Evolutionary conservation across 495 filamentous ascomycete genomes (phyloP).

Genomic region (Clavariopsis aquatica): DNA sequence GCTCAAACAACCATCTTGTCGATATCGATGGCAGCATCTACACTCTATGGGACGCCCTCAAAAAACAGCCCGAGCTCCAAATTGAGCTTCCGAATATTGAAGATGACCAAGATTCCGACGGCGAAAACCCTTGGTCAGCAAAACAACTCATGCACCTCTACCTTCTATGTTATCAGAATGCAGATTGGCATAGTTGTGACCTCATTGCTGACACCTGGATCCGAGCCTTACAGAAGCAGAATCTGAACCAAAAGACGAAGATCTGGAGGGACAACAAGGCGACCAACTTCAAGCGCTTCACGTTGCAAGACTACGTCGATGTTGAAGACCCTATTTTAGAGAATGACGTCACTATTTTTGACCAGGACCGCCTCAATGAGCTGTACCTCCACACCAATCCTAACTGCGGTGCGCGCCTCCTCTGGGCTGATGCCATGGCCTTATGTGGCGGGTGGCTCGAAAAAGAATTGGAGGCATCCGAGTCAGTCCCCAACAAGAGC

Average conservation of each 20-base stretch:
- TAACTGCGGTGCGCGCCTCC: conserved; percentile 14
- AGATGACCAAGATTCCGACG: conserved; percentile 1
- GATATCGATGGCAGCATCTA: background rate
- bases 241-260: background rate
- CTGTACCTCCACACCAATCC: conserved; percentile 12
- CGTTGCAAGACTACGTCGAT: background rate
- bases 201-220: conserved; percentile 32
- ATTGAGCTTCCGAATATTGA: background rate
- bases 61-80: background rate
- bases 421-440: conserved; percentile 31
- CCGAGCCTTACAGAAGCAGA: conserved; percentile 15
- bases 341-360: conserved; percentile 2
- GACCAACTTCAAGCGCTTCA: background rate
- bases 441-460: conserved; percentile 14
- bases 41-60: background rate
- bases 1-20: background rate
- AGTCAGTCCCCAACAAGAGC: background rate
- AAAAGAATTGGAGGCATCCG: background rate
- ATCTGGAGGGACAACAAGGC: background rate
- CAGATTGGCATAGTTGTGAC: conserved; percentile 18
- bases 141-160: conserved; percentile 23
- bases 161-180: conserved; percentile 7
- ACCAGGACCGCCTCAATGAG: conserved; percentile 10
- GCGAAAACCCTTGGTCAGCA: conserved; percentile 1
- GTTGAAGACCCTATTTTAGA: conserved; percentile 1